Conservation (phyloP, 306 rosid species). For the Ormosia semicastrata region DNA sequence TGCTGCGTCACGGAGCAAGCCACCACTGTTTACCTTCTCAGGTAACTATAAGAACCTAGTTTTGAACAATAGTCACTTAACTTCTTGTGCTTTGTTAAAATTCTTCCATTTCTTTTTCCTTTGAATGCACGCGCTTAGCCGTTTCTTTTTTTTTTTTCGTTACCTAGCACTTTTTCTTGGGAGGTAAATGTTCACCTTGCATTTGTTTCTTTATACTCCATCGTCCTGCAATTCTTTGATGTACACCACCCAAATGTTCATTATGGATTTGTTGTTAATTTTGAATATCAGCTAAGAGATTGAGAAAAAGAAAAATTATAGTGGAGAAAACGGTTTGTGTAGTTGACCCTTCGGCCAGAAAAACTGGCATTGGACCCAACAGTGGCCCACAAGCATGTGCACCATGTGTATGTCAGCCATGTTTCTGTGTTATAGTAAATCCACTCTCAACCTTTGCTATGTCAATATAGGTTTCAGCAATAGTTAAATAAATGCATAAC, state of each 20-base stretch:
- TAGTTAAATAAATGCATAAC: not conserved
- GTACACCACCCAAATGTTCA: conserved; percentile 5
- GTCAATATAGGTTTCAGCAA: not conserved
- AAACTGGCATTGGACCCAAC: not conserved
- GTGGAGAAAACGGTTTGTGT: not conserved
- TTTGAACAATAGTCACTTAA: too few species aligned
- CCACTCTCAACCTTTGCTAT: not conserved
- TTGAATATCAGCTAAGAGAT: too few species aligned
- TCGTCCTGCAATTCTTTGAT: not conserved
- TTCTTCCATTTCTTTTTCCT: not conserved
- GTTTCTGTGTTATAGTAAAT: not conserved
- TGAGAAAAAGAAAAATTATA: too few species aligned
- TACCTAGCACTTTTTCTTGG: not conserved
- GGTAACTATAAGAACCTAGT: too few species aligned
- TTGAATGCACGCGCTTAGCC: not conserved
- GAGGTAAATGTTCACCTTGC: not conserved
- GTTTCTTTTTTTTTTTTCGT: not conserved
- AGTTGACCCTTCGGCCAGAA: not conserved
- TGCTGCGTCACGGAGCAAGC: too few species aligned
- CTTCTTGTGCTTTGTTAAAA: conserved; percentile 13
- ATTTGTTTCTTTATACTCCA: conserved; percentile 11
- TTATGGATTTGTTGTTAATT: too few species aligned
- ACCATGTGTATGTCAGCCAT: not conserved
- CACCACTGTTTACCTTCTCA: too few species aligned
- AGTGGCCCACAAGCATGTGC: not conserved